Percentiles rank a stretch among this genome's conserved stretches.
Evolutionary conservation across 306 rosid species (phyloP).

Genomic region (Psophocarpus tetragonolobus): DNA sequence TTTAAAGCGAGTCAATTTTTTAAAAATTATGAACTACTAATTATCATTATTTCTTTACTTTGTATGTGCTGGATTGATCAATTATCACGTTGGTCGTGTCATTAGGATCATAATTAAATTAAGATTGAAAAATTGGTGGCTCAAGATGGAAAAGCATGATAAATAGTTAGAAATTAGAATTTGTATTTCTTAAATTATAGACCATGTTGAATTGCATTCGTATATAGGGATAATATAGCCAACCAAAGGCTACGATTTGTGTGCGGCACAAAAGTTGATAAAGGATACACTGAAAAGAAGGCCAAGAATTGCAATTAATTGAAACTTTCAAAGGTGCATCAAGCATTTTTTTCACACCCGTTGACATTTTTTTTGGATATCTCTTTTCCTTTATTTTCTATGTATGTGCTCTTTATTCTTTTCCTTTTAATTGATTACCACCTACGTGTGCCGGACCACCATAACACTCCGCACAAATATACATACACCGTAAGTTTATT

Average conservation of each 20-base stretch:
- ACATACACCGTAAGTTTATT: slow-evolving; percentile 53
- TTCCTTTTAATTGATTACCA: slow-evolving; percentile 52
- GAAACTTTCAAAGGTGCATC: slow-evolving; percentile 50
- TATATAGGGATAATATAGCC: slow-evolving; percentile 36
- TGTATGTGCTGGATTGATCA: neutral
- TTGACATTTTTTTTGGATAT: slow-evolving; percentile 61
- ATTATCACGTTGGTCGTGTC: neutral
- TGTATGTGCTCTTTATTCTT: slow-evolving; percentile 45
- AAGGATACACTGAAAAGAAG: slow-evolving; percentile 61
- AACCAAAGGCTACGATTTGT: slow-evolving; percentile 44
- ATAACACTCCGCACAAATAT: slow-evolving; percentile 69
- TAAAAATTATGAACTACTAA: neutral
- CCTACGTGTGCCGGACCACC: slow-evolving; percentile 71
- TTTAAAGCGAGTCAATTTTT: too few relatives aligned
- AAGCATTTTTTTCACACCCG: slow-evolving; percentile 60
- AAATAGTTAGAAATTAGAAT: neutral
- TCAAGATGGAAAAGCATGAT: slow-evolving; percentile 14
- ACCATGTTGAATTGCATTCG: slow-evolving; percentile 33
- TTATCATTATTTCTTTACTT: neutral
- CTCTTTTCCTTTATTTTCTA: slow-evolving; percentile 29
- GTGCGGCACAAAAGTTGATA: slow-evolving; percentile 83
- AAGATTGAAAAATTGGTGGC: neutral
- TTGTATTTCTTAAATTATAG: neutral
- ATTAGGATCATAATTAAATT: neutral
- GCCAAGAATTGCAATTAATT: slow-evolving; percentile 51